Evolutionary conservation across 768 basidiomycete genomes (phyloP).

Genomic region (Mycena venus): DNA sequence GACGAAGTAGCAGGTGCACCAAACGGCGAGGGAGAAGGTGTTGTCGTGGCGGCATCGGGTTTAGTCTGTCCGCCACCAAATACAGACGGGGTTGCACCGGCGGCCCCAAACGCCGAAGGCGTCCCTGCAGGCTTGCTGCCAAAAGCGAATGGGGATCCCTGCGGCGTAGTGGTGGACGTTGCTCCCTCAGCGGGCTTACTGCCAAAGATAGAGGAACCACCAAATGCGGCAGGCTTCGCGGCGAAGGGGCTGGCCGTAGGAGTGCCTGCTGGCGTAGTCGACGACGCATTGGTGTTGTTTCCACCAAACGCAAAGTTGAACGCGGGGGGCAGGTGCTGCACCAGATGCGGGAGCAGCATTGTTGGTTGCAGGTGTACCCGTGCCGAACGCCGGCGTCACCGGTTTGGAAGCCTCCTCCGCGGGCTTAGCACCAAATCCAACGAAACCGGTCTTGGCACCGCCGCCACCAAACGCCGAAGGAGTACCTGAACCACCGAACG

Average conservation of each 20-base stretch:
- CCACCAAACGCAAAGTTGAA: constrained; percentile 31
- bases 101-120: constrained; percentile 9
- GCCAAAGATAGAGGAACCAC: constrained; percentile 29
- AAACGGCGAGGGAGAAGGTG: constrained; percentile 41
- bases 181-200: constrained; percentile 29
- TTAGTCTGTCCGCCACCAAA: not conserved
- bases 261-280: constrained; percentile 38
- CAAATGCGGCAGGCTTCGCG: constrained; percentile 32
- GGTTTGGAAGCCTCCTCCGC: constrained; percentile 27
- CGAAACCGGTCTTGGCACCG: constrained; percentile 12
- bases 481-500: not conserved
- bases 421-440: constrained; percentile 19
- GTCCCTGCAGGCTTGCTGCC: constrained; percentile 29
- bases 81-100: constrained; percentile 30
- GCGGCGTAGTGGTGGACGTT: constrained; percentile 34
- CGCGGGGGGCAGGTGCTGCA: constrained; percentile 26
- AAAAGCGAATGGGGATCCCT: constrained; percentile 28
- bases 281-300: constrained; percentile 25
- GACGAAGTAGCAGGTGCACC: constrained; percentile 31
- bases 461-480: constrained; percentile 5
- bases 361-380: constrained; percentile 25
- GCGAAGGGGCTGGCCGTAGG: constrained; percentile 26
- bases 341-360: constrained; percentile 14
- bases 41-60: not conserved
- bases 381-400: not conserved